Evolutionary conservation across 805 yeast species (phyloP), one percentile per base, ranked within the genome.

Genomic region (Starmerella bombicola): DNA sequence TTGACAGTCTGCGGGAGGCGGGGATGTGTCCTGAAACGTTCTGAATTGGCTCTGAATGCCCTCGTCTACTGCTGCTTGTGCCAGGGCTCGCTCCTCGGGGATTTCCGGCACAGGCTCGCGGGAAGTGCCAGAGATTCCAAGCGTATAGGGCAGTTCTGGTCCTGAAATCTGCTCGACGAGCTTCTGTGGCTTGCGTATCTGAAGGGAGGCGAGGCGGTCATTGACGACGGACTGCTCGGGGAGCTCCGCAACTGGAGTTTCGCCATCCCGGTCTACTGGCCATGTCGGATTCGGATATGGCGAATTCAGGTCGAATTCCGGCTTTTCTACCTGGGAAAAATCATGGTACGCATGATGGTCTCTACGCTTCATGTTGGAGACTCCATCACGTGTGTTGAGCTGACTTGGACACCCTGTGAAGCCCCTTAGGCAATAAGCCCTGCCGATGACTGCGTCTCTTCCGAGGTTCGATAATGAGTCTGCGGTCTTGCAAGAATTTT

Each of bases 1-100:
- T 47, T 74, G 77, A 1, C 83, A 73, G 0, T 88, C 81, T 0
- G 93, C 78, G 12, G 75, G 65, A 3, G 97, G 97, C 4, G 97
- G 94, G 9, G 74, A 69, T 1, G 83, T 78, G 54, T 83, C 75
- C 55, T 77, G 75, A 52, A 81, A 76, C 1, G 95, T 80, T 36
- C 70, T 68, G 59, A 82, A 86, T 1, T 72, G 58, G 48, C 49
- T 62, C 50, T 45, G 61, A 60, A 40, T 63, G 3, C 64, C 64
- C 26, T 66, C 58, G 51, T 47, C 35, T 13, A 39, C 43, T 10
- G 43, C 48, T 2, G 26, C 36, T 35, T 53, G 54, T 5, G 56
- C 55, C 8, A 37, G 39, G 29, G 28, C 38, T 6, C 57, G 48
- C 37, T 55, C 55, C 18, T 40, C 45, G 12, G 57, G 52, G n/a